Evolutionary conservation across 164 flowering plant species (phyloP), one percentile per base, ranked within the genome.

Genomic region (Magnolia changhungtana): DNA sequence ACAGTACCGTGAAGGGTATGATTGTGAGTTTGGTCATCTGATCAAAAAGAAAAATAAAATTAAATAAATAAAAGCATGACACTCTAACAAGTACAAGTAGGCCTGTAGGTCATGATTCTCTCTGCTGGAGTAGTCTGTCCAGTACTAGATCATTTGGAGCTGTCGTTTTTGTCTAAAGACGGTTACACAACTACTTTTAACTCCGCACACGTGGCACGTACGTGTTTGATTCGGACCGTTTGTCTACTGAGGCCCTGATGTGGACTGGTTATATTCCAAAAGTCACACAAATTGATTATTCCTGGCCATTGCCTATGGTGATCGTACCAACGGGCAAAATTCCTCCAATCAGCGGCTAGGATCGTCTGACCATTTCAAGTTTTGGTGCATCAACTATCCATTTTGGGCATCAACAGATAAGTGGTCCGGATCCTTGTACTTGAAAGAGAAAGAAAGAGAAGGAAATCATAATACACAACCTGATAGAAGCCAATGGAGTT

Each of bases 21-120:
- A 96, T 92, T 63, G 98, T 98, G 65, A 96, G 95, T 81, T 96
- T 96, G 27, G 99, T 96, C 99, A 96, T 96, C 96, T 95, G 97
- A 82, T n/a, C n/a, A n/a, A 23, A 63, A 23, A 23, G 24, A 23
- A 81, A 67, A 69, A 71, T 24, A 3, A 75, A 68, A 27, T 13
- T 7, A 55, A 55, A 10, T 55, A 55, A 55, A 55, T 55, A 10
- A 55, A 55, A 55, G 9, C 13, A 10, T 55, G 61, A 13, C 3
- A 10, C 18, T 16, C 13, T 55, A 16, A 55, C 16, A 55, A 55
- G 45, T 55, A 55, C 4, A 16, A 55, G 61, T 37, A 55, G 61
- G 61, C 1, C 45, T 37, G 45, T 37, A 37, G 45, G 45, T 37
- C 6, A 37, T 37, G n/a, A n/a, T n/a, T 37, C 45, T 37, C 45